Evolutionary conservation across 192 early-diverging fungal species (phyloP), one percentile per base, ranked within the genome.

Genomic region (Podila clonocystis): DNA sequence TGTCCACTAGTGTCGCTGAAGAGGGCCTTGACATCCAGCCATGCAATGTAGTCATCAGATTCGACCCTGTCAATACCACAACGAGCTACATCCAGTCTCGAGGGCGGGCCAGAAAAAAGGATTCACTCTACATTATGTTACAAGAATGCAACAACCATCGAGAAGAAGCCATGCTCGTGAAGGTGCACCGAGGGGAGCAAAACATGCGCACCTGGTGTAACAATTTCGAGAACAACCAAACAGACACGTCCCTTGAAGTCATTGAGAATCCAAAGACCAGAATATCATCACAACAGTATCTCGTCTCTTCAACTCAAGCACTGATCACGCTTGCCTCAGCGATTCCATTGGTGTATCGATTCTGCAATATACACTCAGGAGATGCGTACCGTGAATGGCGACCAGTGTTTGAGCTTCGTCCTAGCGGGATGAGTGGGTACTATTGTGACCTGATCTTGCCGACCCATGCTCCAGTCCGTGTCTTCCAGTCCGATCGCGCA

Each of bases 11-110:
- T 85, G 96, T 98, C 13, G 97, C 95, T 17, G 97, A 97, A 74
- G 97, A 98, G 78, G 97, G 97, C 22, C 83, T 98, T 3, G 97
- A 98, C 77, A 95, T 98, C 50, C 94, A 95, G 74, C 91, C 93
- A 0, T 98, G 96, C 82, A 97, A 95, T 55, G 63, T 95, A 48
- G 95, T 97, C 12, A 87, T 97, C 58, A 90, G 91, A 55, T 96
- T 96, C 75, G 94, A 97, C 41, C 87, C 92, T 62, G 91, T 92
- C 63, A 84, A 85, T 22, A 93, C 93, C 1, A 78, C 91, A 4
- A 92, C 91, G 38, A 88, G 91, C 62, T 90, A 95, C 63, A 97
- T 98, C 7, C 97, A 97, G 77, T 95, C 94, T n/a, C 91, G 95
- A 29, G 96, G 95, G 9, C 88, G 97, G 13, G 96, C 95, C 8